phyloP scores from a whole-genome alignment of 2,329 filamentous ascomycete species.

The Gliomastix tumulicola region DNA sequence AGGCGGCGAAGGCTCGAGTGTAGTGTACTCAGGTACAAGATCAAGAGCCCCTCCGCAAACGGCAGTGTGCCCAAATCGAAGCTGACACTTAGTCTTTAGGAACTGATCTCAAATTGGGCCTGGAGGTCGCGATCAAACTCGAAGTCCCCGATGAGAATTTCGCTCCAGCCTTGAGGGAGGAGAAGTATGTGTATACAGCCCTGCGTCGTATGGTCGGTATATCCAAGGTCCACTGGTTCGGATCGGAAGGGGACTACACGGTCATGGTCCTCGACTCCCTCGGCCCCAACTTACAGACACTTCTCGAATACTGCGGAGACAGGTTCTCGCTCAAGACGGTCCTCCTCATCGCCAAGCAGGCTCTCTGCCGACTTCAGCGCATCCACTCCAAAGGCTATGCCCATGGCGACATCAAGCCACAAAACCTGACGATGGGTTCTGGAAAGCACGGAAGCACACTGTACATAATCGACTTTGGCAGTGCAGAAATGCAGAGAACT shows the following conservation, averaged over 20 bases:
- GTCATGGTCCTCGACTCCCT: slow-evolving; percentile 98
- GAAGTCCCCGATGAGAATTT: slow-evolving; percentile 99
- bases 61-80: not conserved
- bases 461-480: slow-evolving; percentile 99
- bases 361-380: slow-evolving; percentile 98
- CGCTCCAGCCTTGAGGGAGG: slow-evolving; percentile 88
- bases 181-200: slow-evolving; percentile 84
- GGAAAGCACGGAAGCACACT: slow-evolving; percentile 99
- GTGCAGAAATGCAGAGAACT: too few species aligned
- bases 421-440: slow-evolving; percentile 99
- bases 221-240: slow-evolving; percentile 98
- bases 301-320: slow-evolving; percentile 99
- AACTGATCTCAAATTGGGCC: slow-evolving; percentile 98
- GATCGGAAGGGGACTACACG: slow-evolving; percentile 99
- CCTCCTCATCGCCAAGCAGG: slow-evolving; percentile 88
- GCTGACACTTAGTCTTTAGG: slow-evolving; percentile 33
- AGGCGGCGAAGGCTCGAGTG: not conserved
- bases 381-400: slow-evolving; percentile 99
- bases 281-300: slow-evolving; percentile 88
- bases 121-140: slow-evolving; percentile 99
- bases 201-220: slow-evolving; percentile 96
- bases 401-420: slow-evolving; percentile 98
- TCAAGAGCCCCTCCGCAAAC: not conserved
- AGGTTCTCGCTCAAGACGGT: slow-evolving; percentile 99
- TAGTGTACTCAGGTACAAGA: not conserved